Percentiles rank a stretch among this genome's conserved stretches.
These are phyloP conservation scores for Nakaseomyces delphensis DNA, from an alignment of 1,139 yeast species.

Conservation along the genomic window DNA sequence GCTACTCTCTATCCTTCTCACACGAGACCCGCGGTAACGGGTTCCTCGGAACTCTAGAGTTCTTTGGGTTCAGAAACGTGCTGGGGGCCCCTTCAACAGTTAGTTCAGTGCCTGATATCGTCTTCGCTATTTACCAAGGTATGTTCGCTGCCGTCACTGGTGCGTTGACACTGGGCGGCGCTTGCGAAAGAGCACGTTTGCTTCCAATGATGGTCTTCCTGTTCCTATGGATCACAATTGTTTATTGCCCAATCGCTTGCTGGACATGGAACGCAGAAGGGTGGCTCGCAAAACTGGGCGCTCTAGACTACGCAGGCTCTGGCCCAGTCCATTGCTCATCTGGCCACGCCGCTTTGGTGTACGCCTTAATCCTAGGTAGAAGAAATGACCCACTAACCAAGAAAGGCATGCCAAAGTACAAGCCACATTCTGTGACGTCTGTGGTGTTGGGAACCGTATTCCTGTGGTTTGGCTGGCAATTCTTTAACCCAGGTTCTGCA, in stretches of 20 bases:
- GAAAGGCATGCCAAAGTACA: slow-evolving; percentile 71
- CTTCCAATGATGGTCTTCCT: slow-evolving; percentile 94
- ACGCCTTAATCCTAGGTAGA: slow-evolving; percentile 83
- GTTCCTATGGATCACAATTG: slow-evolving; percentile 91
- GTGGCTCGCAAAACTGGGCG: slow-evolving; percentile 76
- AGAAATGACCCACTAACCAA: slow-evolving; percentile 74
- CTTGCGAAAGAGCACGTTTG: slow-evolving; percentile 93
- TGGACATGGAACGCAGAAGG: slow-evolving; percentile 97
- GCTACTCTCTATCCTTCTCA: slow-evolving; percentile 80
- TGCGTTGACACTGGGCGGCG: slow-evolving; percentile 91
- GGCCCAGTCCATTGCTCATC: slow-evolving; percentile 96
- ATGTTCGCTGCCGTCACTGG: slow-evolving; percentile 94
- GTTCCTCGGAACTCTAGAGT: slow-evolving; percentile 70
- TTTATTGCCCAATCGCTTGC: slow-evolving; percentile 88
- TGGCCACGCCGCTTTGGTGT: slow-evolving; percentile 91
- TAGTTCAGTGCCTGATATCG: slow-evolving; percentile 66
- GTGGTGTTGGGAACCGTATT: slow-evolving; percentile 91
- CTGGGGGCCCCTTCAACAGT: slow-evolving; percentile 74
- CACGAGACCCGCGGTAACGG: slow-evolving; percentile 51
- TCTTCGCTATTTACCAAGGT: slow-evolving; percentile 86
- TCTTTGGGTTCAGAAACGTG: slow-evolving; percentile 71
- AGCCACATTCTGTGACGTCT: slow-evolving; percentile 83
- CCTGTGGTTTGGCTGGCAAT: slow-evolving; percentile 98
- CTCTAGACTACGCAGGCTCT: slow-evolving; percentile 95
- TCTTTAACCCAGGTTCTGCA: slow-evolving; percentile 95